Percentiles rank a stretch among this genome's conserved stretches.
Evolutionary conservation across 163 green algal species (phyloP).

Genomic region (Scenedesmus sp.): DNA sequence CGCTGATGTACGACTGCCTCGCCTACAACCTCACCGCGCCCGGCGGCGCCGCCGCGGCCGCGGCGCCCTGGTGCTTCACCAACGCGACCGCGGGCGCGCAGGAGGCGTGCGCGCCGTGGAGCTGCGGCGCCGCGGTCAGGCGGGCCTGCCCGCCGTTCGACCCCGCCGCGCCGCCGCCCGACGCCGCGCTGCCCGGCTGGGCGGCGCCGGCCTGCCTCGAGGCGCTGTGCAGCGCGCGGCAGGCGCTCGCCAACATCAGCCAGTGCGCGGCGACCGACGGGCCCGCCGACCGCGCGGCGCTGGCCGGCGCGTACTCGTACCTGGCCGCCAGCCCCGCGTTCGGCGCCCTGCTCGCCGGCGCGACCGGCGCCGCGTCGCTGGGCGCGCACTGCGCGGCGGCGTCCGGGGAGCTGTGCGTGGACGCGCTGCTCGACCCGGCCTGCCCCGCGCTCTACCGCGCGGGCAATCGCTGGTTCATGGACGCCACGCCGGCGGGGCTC

Average conservation of each 20-base stretch:
- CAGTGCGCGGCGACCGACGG: conserved; percentile 20
- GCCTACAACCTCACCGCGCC: conserved; percentile 34
- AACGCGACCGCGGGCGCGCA: neutral
- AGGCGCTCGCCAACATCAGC: conserved; percentile 36
- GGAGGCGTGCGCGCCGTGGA: conserved; percentile 12
- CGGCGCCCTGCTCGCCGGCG: neutral
- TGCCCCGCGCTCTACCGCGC: conserved; percentile 36
- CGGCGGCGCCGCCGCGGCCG: neutral
- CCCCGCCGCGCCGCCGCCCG: neutral
- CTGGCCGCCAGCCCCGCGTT: neutral
- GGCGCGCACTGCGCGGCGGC: conserved; percentile 11
- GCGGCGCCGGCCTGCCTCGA: conserved; percentile 3
- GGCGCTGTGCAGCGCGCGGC: conserved; percentile 20
- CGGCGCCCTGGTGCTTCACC: conserved; percentile 41
- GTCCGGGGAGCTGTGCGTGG: conserved; percentile 39
- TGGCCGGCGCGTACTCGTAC: neutral
- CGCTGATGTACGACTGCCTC: conserved; percentile 46
- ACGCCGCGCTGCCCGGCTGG: conserved; percentile 12
- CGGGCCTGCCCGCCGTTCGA: conserved; percentile 3
- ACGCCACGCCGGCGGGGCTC: neutral
- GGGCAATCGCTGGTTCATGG: conserved; percentile 33
- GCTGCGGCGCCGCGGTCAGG: conserved; percentile 11
- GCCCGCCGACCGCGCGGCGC: neutral
- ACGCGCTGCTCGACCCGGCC: conserved; percentile 30
- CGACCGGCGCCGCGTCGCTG: neutral